Conservation (phyloP, 805 yeast genomes). For the Monosporozyma yasuniensis region DNA sequence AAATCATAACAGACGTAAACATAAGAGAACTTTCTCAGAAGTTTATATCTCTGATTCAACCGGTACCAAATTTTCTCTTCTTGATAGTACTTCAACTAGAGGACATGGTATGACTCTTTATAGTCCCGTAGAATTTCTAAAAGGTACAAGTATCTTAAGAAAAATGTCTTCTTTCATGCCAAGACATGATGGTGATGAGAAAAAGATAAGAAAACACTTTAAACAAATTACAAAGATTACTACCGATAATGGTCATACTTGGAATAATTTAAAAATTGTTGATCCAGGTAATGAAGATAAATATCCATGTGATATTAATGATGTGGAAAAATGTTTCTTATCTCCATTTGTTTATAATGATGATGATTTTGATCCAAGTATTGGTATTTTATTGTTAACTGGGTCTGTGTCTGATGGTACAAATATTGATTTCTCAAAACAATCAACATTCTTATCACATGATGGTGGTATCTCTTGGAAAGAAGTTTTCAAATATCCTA, state of each 20-base stretch:
- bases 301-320: constrained; percentile 21
- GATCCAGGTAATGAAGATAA: constrained; percentile 33
- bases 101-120: constrained; percentile 6
- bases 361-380: constrained; percentile 43
- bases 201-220: background rate
- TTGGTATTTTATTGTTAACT: constrained; percentile 35
- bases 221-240: constrained; percentile 34
- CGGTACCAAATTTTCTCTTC: constrained; percentile 22
- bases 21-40: constrained; percentile 7
- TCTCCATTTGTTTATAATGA: constrained; percentile 33
- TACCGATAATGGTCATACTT: constrained; percentile 44
- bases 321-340: constrained; percentile 39
- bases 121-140: constrained; percentile 7
- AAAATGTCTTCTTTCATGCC: constrained; percentile 1
- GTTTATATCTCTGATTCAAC: constrained; percentile 25
- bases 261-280: constrained; percentile 40
- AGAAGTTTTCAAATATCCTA: constrained; percentile 43
- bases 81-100: constrained; percentile 11
- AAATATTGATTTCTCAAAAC: constrained; percentile 2
- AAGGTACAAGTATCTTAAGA: constrained; percentile 18
- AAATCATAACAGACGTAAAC: no score
- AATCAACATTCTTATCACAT: constrained; percentile 52
- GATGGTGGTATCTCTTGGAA: constrained; percentile 77
- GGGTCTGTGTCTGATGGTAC: constrained; percentile 16
- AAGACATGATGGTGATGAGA: background rate